Base-by-base conservation (phyloP, 2,329 filamentous ascomycete species). In the Cyphellophora attinorum region DNA sequence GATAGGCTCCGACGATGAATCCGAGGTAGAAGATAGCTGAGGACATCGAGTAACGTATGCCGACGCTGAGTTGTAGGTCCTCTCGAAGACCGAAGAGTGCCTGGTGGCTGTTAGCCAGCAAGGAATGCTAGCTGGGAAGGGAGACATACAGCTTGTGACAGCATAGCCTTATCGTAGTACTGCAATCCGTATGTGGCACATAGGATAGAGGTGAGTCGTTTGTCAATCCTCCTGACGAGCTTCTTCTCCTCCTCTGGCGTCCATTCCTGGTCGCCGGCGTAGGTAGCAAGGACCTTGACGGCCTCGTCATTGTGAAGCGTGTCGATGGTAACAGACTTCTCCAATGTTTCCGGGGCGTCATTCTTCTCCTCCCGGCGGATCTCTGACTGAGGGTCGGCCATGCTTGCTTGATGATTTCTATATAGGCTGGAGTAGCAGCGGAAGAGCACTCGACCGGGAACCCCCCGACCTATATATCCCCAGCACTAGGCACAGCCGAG, bases 1-100 rank as follows among this genome's bases (percentile, higher is more conserved):
- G 81, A 42, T 84, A 85, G 2, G 81, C 60, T 0, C 81, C 81
- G 1, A 71, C 74, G 2, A 86, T 65, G 77, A 82, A 81, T 23
- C 81, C 81, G 45, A 85, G 84, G 60, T 85, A 86, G 62, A 86
- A 39, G 21, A 42, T 39, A 8, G 37, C 39, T 19, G 35, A 45
- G 15, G 39, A 42, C 5, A 35, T 33, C 29, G 49, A 51, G 2
- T 67, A 70, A 6, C 61, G 55, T 27, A 60, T 54, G 12, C 65
- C 65, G 0, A 48, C 49, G 1, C 46, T 49, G 5, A 70, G 52
- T 1, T 52, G 51, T 3, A 65, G 50, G 32, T 68, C 65, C 5
- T 48, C 49, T 2, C 56, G 49, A n/a, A 66, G 44, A 1, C 62
- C 62, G 37, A 64, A 65, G 2, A 64, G 47, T 5, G 60, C 60